A percentile compares a stretch with the other conserved stretches of the same genome.
Evolutionary conservation across 495 filamentous ascomycete species (phyloP).

Genomic region (Xylaria sp.): DNA sequence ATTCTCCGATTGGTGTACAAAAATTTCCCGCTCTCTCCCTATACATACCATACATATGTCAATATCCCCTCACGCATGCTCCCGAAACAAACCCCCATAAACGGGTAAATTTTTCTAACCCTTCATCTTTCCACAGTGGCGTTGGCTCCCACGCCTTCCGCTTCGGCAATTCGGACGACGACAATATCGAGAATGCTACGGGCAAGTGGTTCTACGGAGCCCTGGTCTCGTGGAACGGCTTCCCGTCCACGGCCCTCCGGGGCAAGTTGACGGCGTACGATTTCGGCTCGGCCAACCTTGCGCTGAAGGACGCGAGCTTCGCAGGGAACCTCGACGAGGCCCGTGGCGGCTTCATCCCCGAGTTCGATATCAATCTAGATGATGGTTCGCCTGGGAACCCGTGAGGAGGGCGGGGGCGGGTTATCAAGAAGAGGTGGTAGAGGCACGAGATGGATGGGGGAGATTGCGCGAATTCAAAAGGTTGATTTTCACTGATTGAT

Average conservation of each 20-base stretch:
- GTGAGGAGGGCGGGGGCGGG: too few relatives aligned
- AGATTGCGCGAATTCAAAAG: too few relatives aligned
- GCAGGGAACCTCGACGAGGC: conserved; percentile 39
- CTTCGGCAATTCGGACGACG: conserved; percentile 47
- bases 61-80: neutral
- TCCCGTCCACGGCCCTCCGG: conserved; percentile 37
- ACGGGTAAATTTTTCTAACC: neutral
- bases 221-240: conserved; percentile 50
- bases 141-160: conserved; percentile 51
- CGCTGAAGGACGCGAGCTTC: conserved; percentile 48
- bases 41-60: neutral
- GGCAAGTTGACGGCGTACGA: conserved; percentile 38
- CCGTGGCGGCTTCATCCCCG: conserved; percentile 38
- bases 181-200: conserved; percentile 49
- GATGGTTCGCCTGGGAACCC: conserved; percentile 49
- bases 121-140: conserved; percentile 27
- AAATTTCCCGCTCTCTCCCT: neutral
- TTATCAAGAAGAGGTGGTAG: too few relatives aligned
- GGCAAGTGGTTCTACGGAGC: conserved; percentile 50
- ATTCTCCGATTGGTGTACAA: neutral
- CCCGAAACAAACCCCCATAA: neutral
- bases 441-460: too few relatives aligned
- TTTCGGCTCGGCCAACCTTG: conserved; percentile 43
- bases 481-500: neutral
- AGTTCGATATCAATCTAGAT: conserved; percentile 47